Percentiles rank a stretch among this genome's conserved stretches.
phyloP scores from a whole-genome alignment of 225 moss, liverwort and hornwort species.

The Straminergon stramineum region DNA sequence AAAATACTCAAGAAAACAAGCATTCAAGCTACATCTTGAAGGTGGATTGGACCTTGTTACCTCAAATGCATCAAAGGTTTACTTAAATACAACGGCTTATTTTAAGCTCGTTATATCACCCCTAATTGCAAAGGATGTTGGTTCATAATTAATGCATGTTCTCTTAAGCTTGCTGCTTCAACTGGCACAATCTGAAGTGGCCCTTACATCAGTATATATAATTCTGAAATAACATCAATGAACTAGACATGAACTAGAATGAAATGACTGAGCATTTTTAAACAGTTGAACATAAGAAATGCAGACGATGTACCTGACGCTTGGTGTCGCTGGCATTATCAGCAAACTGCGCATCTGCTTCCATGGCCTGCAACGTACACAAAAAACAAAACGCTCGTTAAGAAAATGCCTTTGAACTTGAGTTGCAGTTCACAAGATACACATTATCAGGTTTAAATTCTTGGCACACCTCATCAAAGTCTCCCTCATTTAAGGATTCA shows the following conservation, averaged over 20 bases:
- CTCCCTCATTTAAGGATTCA: slow-evolving; percentile 10
- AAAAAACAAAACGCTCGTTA: background rate
- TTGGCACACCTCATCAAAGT: slow-evolving; percentile 24
- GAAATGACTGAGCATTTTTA: background rate
- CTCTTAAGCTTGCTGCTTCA: background rate
- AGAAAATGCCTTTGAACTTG: background rate
- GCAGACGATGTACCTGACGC: slow-evolving; percentile 25
- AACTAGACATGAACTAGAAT: background rate
- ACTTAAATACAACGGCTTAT: background rate
- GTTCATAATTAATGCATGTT: background rate
- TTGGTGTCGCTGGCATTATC: slow-evolving; percentile 14
- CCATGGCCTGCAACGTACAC: slow-evolving; percentile 35
- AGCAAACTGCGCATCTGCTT: slow-evolving; percentile 12
- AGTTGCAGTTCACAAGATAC: background rate
- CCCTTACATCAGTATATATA: background rate
- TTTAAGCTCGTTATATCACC: background rate
- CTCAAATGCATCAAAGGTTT: background rate
- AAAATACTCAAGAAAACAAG: background rate
- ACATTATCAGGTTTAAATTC: background rate
- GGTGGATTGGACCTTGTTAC: background rate
- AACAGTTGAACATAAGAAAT: background rate
- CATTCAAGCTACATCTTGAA: background rate
- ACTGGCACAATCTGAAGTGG: background rate
- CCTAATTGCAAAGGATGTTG: background rate
- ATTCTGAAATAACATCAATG: background rate